A percentile compares a stretch with the other conserved stretches of the same genome.
These are phyloP conservation scores for Lentinula sp. DNA, from an alignment of 768 basidiomycete species.

Conservation along the genomic window DNA sequence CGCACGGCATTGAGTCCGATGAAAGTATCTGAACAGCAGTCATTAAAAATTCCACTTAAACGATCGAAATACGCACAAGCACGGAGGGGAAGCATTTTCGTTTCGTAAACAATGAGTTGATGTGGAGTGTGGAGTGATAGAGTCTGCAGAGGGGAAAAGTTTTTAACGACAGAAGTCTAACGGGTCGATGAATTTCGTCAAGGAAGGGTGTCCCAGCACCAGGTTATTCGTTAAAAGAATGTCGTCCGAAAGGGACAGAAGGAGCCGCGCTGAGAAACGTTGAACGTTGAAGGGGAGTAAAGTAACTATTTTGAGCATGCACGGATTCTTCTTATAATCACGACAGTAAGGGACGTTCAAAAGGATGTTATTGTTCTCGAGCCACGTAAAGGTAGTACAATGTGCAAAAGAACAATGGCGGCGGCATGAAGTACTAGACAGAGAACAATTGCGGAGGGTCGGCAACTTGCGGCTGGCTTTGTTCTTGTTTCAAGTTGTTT, in stretches of 20 bases:
- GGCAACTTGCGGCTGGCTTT: not conserved
- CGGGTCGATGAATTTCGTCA: conserved; percentile 1
- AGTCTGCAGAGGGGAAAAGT: not conserved
- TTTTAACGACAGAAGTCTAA: not conserved
- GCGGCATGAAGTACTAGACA: not conserved
- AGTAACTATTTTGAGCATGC: not conserved
- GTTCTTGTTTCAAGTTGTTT: not conserved
- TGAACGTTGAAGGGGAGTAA: not conserved
- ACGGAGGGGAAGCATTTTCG: conserved; percentile 35
- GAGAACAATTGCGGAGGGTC: not conserved
- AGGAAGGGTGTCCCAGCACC: conserved; percentile 9
- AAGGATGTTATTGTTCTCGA: not conserved
- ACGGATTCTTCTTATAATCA: not conserved
- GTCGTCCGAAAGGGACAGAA: not conserved
- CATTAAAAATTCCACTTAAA: not conserved
- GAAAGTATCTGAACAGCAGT: conserved; percentile 43
- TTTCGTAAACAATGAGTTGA: not conserved
- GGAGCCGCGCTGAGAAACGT: not conserved
- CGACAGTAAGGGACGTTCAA: not conserved
- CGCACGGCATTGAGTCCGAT: conserved; percentile 78
- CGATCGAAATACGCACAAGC: conserved; percentile 33
- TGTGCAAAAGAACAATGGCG: conserved; percentile 4
- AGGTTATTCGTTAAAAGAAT: conserved; percentile 2
- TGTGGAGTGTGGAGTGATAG: not conserved
- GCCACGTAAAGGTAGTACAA: not conserved